Percentiles rank a stretch among this genome's conserved stretches.
Evolutionary conservation across 1,139 yeast species (phyloP).

Genomic region (Magnusiomyces sp.): DNA sequence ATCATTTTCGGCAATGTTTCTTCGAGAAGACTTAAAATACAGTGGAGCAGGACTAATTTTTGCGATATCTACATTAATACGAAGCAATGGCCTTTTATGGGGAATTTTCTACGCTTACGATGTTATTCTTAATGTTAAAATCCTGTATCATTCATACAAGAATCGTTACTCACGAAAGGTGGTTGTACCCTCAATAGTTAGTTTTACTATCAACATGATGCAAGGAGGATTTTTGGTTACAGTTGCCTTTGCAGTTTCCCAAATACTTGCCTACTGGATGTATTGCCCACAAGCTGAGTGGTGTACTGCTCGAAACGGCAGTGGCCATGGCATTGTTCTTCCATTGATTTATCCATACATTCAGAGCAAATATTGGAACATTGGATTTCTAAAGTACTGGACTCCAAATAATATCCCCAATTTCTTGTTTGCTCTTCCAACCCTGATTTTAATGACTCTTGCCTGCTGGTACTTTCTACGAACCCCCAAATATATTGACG

Average conservation of each 20-base stretch:
- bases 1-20: constrained; percentile 49
- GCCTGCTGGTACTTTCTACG: constrained; percentile 21
- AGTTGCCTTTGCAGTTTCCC: constrained; percentile 39
- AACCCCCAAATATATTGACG: not conserved
- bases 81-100: constrained; percentile 70
- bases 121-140: constrained; percentile 20
- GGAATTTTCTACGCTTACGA: constrained; percentile 65
- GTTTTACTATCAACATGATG: constrained; percentile 21
- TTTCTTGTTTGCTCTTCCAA: constrained; percentile 71
- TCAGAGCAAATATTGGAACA: constrained; percentile 76
- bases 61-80: constrained; percentile 49
- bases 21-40: constrained; percentile 36
- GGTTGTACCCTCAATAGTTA: not conserved
- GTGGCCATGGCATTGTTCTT: constrained; percentile 19
- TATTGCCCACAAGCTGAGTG: constrained; percentile 72
- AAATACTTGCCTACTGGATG: constrained; percentile 43
- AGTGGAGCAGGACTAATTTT: constrained; percentile 51
- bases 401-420: constrained; percentile 72
- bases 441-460: constrained; percentile 37
- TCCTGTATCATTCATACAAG: constrained; percentile 14
- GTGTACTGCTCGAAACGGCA: constrained; percentile 43
- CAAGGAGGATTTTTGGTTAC: constrained; percentile 51
- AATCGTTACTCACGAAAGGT: not conserved
- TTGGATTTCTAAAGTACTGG: constrained; percentile 79
- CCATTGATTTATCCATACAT: constrained; percentile 69